Evolutionary conservation across 139 green algal genomes (phyloP).

Genomic region (Picochlorum sp.): DNA sequence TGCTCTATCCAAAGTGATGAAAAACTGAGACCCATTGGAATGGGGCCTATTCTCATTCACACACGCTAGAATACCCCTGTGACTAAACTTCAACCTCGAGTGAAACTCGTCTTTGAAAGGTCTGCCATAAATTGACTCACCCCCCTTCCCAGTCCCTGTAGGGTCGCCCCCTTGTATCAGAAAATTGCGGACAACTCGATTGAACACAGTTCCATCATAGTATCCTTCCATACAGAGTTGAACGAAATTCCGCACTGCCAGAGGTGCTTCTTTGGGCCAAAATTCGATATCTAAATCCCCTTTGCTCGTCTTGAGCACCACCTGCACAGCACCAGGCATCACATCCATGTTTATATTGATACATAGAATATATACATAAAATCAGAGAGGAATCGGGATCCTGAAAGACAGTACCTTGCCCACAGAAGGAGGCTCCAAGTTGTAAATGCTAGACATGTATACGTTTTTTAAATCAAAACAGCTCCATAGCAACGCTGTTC

Average conservation of each 20-base stretch:
- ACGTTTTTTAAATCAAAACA: neutral
- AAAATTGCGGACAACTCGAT: constrained; percentile 82
- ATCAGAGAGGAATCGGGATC: neutral
- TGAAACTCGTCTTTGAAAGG: constrained; percentile 87
- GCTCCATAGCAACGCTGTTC: neutral
- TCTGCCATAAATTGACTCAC: constrained; percentile 38
- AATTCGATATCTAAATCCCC: constrained; percentile 95
- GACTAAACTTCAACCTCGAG: constrained; percentile 79
- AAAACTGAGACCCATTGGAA: constrained; percentile 89
- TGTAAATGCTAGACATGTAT: constrained; percentile 76
- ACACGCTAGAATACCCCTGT: constrained; percentile 85
- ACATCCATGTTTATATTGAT: too few relatives aligned
- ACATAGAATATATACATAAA: too few relatives aligned
- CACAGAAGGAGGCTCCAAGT: constrained; percentile 83
- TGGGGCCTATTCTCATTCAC: constrained; percentile 78
- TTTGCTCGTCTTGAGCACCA: constrained; percentile 75
- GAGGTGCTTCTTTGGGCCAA: constrained; percentile 91
- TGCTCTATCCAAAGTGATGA: constrained; percentile 56
- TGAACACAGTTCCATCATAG: constrained; percentile 86
- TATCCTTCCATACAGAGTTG: constrained; percentile 92
- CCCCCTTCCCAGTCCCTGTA: constrained; percentile 55
- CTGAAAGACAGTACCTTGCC: constrained; percentile 69
- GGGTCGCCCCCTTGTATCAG: constrained; percentile 71
- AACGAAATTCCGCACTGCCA: constrained; percentile 88
- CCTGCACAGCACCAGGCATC: constrained; percentile 30